Evolutionary conservation across 169 alveolate species (phyloP), one percentile per base, ranked within the genome.

Genomic region (Toxoplasma gondii): DNA sequence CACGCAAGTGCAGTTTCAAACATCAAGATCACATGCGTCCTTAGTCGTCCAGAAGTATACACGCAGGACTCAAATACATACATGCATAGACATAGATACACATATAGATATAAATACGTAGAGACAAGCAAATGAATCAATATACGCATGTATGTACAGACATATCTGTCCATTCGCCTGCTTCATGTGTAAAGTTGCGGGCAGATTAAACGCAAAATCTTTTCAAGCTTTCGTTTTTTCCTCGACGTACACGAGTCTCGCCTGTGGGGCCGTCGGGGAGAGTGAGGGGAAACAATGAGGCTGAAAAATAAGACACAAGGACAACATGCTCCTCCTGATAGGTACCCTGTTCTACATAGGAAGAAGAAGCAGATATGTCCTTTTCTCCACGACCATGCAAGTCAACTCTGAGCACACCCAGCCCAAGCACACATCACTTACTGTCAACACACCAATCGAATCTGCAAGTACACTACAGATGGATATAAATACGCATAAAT

Each of bases 201-300:
- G n/a, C n/a, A n/a, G n/a, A n/a, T n/a, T n/a, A 49, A 49, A 49
- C 58, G 58, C 58, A 49, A 49, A 49, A 49, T 78, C 45, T 78
- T 27, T 38, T n/a, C n/a, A 2, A 41, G 86, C 45, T 12, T 17
- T 31, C 27, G 83, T 78, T 36, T 7, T 4, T 49, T 49, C 12
- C 12, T 38, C 22, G 49, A 78, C 86, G 27, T 78, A 78, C 86
- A 1, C 86, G 86, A 16, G 45, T 29, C 22, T 78, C 45, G 29
- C 86, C 86, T n/a, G 22, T 38, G 9, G 86, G 86, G 44, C 86
- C 86, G 45, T 78, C 86, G 22, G 86, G 86, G 27, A 78, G 44
- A 17, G 86, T 78, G 86, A 78, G 86, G n/a, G 86, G 86, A 31
- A 78, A 78, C 9, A 78, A 10, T 16, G 44, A 19, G 44, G 86